These are phyloP conservation scores for Lodderomyces metapsilosis DNA, from an alignment of 1,139 yeast species.

Conservation along the genomic window DNA sequence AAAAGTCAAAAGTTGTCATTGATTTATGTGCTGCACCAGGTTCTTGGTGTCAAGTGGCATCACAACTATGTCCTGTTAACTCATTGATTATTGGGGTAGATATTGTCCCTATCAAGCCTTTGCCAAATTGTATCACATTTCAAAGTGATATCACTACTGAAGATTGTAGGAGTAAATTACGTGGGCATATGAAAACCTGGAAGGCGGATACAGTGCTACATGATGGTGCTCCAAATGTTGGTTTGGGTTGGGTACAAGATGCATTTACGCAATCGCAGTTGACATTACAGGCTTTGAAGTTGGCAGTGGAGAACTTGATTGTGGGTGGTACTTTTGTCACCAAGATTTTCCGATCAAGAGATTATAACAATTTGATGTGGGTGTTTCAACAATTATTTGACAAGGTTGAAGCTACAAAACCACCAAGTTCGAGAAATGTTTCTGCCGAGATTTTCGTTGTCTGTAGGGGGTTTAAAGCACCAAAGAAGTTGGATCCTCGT, in stretches of 20 bases:
- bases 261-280: constrained; percentile 97
- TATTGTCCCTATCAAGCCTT: constrained; percentile 91
- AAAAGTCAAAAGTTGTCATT: constrained; percentile 93
- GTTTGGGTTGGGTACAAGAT: constrained; percentile 99
- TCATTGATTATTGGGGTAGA: constrained; percentile 96
- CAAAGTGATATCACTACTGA: constrained; percentile 98
- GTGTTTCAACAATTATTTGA: constrained; percentile 94
- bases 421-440: constrained; percentile 97
- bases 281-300: constrained; percentile 85
- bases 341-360: constrained; percentile 94
- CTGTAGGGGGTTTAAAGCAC: constrained; percentile 94
- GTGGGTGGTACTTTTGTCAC: constrained; percentile 98
- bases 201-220: constrained; percentile 97
- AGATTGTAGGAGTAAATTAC: constrained; percentile 88
- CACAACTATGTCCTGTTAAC: constrained; percentile 87
- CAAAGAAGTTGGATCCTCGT: constrained; percentile 90
- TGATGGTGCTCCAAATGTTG: constrained; percentile 99
- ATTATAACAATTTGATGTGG: constrained; percentile 96
- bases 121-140: constrained; percentile 91
- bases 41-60: constrained; percentile 99
- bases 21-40: constrained; percentile 99
- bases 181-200: constrained; percentile 98
- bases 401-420: constrained; percentile 96
- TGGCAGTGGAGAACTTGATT: constrained; percentile 90
- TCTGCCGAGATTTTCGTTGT: constrained; percentile 99